Evolutionary conservation across 164 flowering plant species (phyloP).

Genomic region (Tinospora cordifolia): DNA sequence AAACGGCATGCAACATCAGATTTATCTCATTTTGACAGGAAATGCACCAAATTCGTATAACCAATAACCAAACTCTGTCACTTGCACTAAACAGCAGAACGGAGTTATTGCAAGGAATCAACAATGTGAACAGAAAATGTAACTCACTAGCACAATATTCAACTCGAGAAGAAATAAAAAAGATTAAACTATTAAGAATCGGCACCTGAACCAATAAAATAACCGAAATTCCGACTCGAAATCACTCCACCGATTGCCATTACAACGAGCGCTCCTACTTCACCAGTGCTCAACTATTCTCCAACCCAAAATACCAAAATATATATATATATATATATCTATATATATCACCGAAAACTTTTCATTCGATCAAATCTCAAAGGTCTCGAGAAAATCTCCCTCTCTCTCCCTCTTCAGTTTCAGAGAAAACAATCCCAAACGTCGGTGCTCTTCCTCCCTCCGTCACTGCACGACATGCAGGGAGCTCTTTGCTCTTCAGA

Average conservation of each 20-base stretch:
- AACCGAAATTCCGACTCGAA: constrained; percentile 57
- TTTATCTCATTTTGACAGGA: background rate
- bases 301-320: background rate
- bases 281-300: background rate
- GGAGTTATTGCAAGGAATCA: background rate
- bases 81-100: background rate
- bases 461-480: constrained; percentile 2
- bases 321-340: too few relatives aligned
- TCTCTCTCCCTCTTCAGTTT: constrained; percentile 3
- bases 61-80: background rate
- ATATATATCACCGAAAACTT: constrained; percentile 3
- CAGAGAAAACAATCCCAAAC: background rate
- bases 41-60: background rate
- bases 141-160: background rate
- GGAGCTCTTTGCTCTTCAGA: constrained; percentile 10
- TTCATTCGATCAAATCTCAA: constrained; percentile 1
- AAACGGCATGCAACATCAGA: constrained; percentile 3
- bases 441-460: background rate
- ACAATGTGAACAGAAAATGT: constrained; percentile 15
- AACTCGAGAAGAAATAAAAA: background rate
- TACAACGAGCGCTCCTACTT: constrained; percentile 9
- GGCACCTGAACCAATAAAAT: constrained; percentile 56
- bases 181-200: background rate
- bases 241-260: constrained; percentile 72
- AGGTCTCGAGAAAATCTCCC: background rate